These are phyloP conservation scores for Beauveria pseudobassiana DNA, from an alignment of 2,329 filamentous ascomycete genomes.

Conservation along the genomic window DNA sequence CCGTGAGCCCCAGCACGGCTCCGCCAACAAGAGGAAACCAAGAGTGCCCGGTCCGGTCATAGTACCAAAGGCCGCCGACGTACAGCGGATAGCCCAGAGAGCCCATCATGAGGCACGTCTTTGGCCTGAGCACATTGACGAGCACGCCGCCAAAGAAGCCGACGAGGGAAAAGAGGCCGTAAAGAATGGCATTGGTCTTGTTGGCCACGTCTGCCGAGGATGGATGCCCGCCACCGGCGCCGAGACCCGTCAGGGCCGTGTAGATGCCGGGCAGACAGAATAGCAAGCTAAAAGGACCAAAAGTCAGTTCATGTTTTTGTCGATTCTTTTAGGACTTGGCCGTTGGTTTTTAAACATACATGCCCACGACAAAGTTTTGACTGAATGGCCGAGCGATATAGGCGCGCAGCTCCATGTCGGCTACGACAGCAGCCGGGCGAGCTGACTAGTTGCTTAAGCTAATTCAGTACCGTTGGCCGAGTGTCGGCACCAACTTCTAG, in stretches of 20 bases:
- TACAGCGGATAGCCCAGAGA: conserved; percentile 16
- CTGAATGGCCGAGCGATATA: conserved; percentile 4
- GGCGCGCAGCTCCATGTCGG: neutral
- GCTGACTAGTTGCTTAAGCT: neutral
- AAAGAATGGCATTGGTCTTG: conserved; percentile 15
- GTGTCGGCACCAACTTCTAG: neutral
- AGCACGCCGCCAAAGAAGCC: conserved; percentile 15
- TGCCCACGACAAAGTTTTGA: conserved; percentile 4
- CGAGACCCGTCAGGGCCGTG: conserved; percentile 18
- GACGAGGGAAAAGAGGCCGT: conserved; percentile 13
- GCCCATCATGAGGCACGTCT: conserved; percentile 14
- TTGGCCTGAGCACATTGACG: conserved; percentile 15
- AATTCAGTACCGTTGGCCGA: neutral
- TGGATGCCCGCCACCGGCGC: conserved; percentile 16
- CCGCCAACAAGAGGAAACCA: conserved; percentile 17
- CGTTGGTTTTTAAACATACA: neutral
- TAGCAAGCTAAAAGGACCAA: conserved; percentile 1
- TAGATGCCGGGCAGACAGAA: conserved; percentile 19
- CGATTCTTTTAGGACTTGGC: too few relatives aligned
- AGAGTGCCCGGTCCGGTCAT: conserved; percentile 11
- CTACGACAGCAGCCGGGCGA: neutral
- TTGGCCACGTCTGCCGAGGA: conserved; percentile 14
- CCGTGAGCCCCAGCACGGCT: conserved; percentile 14
- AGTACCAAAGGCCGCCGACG: conserved; percentile 17
- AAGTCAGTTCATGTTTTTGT: neutral